Conservation (phyloP, 1,284 basidiomycete species). For the Moesziomyces sp. region DNA sequence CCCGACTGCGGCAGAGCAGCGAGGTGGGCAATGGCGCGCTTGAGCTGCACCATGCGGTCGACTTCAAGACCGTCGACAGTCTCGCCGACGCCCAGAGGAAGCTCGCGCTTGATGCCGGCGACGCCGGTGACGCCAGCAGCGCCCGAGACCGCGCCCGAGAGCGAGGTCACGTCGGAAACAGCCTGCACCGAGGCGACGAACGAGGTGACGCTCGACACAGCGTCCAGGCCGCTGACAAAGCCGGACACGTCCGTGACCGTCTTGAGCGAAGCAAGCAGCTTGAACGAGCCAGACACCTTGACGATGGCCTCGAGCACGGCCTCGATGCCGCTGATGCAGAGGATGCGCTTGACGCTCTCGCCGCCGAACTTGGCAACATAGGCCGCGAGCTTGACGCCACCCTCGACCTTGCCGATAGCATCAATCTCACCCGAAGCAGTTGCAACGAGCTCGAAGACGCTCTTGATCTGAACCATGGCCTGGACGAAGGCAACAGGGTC, state of each 20-base stretch:
- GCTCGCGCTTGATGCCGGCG: conserved; percentile 18
- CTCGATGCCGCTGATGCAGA: conserved; percentile 6
- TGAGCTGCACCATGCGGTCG: conserved; percentile 9
- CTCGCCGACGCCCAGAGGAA: conserved; percentile 7
- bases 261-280: conserved; percentile 25
- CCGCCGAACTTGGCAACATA: conserved; percentile 17
- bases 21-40: conserved; percentile 28
- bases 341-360: conserved; percentile 4
- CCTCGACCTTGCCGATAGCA: conserved; percentile 18
- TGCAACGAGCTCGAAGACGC: conserved; percentile 12
- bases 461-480: conserved; percentile 21
- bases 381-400: conserved; percentile 14
- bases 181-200: conserved; percentile 26
- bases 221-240: conserved; percentile 20
- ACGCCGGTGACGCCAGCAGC: not conserved
- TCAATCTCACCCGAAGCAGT: conserved; percentile 6
- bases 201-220: conserved; percentile 2
- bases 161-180: conserved; percentile 5
- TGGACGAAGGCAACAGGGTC: conserved; percentile 12
- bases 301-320: conserved; percentile 12
- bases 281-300: conserved; percentile 12
- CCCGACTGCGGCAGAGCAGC: conserved; percentile 16
- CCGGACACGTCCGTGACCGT: conserved; percentile 19
- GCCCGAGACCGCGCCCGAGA: not conserved
- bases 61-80: conserved; percentile 13